Base-by-base conservation (phyloP, 2,329 filamentous ascomycete species). In the Rutstroemia sp. region DNA sequence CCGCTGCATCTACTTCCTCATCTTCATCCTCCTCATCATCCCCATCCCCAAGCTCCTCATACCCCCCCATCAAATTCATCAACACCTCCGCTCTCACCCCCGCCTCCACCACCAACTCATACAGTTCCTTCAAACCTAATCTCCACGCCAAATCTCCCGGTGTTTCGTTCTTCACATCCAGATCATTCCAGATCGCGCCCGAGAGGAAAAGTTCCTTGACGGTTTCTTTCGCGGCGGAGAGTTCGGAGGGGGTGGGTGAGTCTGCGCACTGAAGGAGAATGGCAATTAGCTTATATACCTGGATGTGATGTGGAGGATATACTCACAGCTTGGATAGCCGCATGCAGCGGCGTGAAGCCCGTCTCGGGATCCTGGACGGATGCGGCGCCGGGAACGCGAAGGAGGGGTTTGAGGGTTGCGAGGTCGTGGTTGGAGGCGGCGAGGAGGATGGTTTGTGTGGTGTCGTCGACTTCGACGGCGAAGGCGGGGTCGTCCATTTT, bases 151-250 rank as follows among this genome's bases (percentile, higher is more conserved):
- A 75, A 70, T 92, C 97, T 7, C 91, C 94, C 0, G 94, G 91
- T 3, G 94, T 97, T 76, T 97, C 92, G 65, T 90, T 81, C 64
- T 89, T 86, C 63, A 77, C 74, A 71, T 97, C 90, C 56, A 97
- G 76, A 70, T 96, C 92, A 73, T 99, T 99, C 94, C 94, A 99
- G 64, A 97, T 96, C 10, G 90, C 94, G 34, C 94, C 94, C 64
- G 88, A 87, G 67, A 92, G 80, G 58, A 97, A 83, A 7, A 97
- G 78, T 67, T 94, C 81, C 63, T 82, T 80, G 4, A 96, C 75
- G 0, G 86, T 86, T 52, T 84, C 81, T 55, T 80, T 78, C 2
- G 84, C 88, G 41, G 81, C 80, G 48, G 84, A 80, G 34, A 87
- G 70, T 42, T 69, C 64, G 59, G 44, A 65, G 53, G 5, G 4